Evolutionary conservation across 306 rosid genomes (phyloP).

Genomic region (Dalbergia cultrata): DNA sequence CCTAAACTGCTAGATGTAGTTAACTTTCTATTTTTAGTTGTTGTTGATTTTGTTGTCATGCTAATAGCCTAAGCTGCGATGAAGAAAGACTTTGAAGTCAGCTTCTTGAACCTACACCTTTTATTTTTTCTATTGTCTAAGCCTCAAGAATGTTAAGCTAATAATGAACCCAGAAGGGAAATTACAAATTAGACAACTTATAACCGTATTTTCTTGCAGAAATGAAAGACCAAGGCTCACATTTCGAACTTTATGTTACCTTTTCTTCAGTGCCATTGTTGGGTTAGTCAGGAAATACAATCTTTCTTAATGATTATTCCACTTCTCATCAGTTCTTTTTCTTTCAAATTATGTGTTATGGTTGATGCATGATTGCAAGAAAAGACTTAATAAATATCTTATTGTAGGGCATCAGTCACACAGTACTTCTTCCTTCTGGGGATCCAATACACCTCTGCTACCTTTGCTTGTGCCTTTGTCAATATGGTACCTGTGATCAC

Average conservation of each 20-base stretch:
- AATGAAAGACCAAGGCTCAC: conserved; percentile 71
- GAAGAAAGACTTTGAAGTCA: conserved; percentile 19
- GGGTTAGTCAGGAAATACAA: conserved; percentile 65
- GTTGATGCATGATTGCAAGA: conserved; percentile 1
- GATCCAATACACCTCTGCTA: conserved; percentile 88
- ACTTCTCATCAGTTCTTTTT: neutral
- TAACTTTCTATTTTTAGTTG: neutral
- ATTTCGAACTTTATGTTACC: conserved; percentile 67
- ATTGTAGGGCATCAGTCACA: conserved; percentile 76
- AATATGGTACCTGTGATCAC: conserved; percentile 76
- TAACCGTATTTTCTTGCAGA: conserved; percentile 58
- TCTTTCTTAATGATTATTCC: conserved; percentile 24
- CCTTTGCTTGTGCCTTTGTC: conserved; percentile 75
- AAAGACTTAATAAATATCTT: conserved; percentile 8
- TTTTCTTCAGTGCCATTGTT: conserved; percentile 85
- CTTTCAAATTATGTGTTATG: conserved; percentile 1
- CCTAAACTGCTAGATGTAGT: conserved; percentile 21
- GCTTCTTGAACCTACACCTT: neutral
- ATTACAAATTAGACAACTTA: neutral
- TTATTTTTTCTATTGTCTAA: neutral
- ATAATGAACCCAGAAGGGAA: neutral
- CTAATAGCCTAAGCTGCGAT: conserved; percentile 4
- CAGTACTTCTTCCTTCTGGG: conserved; percentile 91
- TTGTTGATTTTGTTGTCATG: conserved; percentile 15
- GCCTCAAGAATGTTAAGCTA: conserved; percentile 23